phyloP scores from a whole-genome alignment of 768 basidiomycete genomes.

The Lactarius vividus region DNA sequence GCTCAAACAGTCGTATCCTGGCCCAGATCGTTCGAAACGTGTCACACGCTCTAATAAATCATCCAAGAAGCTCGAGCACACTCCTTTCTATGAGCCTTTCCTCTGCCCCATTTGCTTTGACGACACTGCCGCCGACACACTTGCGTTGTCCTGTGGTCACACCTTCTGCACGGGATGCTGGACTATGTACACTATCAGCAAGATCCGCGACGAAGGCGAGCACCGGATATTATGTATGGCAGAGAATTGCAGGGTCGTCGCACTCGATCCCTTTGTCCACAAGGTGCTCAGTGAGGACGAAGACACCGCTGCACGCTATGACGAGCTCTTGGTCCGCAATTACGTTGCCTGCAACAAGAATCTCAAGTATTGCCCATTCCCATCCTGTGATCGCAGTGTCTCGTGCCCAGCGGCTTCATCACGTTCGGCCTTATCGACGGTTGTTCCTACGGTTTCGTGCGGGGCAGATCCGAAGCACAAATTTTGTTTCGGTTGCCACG shows the following conservation, averaged over 20 bases:
- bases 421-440: slow-evolving; percentile 65
- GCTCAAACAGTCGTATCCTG: slow-evolving; percentile 37
- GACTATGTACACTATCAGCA: slow-evolving; percentile 73
- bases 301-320: slow-evolving; percentile 65
- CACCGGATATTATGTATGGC: slow-evolving; percentile 75
- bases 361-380: slow-evolving; percentile 94
- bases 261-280: slow-evolving; percentile 60
- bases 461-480: slow-evolving; percentile 63
- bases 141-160: slow-evolving; percentile 80
- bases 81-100: slow-evolving; percentile 50
- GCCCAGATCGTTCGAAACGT: slow-evolving; percentile 36
- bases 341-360: slow-evolving; percentile 82
- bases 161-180: slow-evolving; percentile 83
- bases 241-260: slow-evolving; percentile 65
- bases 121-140: slow-evolving; percentile 58
- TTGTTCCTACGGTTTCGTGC: slow-evolving; percentile 90
- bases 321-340: slow-evolving; percentile 84
- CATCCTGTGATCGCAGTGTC: slow-evolving; percentile 91
- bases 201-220: slow-evolving; percentile 82
- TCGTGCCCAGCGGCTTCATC: slow-evolving; percentile 81
- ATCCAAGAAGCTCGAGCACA: slow-evolving; percentile 26
- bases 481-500: slow-evolving; percentile 94
- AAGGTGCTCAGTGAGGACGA: slow-evolving; percentile 54
- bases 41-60: slow-evolving; percentile 31
- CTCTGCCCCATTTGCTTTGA: slow-evolving; percentile 94